Evolutionary conservation across 2,329 filamentous ascomycete genomes (phyloP), one percentile per base, ranked within the genome.

Genomic region (Pseudogymnoascus sp.): DNA sequence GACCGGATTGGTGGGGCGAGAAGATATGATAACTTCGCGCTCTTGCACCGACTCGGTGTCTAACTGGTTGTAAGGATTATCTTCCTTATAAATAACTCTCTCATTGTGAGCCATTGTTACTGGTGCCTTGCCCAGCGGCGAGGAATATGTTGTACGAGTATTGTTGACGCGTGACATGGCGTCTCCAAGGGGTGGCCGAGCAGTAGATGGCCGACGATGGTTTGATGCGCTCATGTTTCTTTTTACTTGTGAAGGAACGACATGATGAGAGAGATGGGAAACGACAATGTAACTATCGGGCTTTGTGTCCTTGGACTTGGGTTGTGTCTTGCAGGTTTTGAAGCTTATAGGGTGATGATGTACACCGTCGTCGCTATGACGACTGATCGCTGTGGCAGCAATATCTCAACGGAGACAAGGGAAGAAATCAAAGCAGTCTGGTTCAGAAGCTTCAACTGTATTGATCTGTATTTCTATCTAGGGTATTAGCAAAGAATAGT

Each of bases 81-180:
- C 50, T 21, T 56, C 50, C 50, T 33, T 26, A 56, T 56, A 56
- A 33, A 33, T 33, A 13, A 65, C 61, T 35, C 69, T 71, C 40
- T 71, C 70, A 63, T 72, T 69, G 53, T 70, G 70, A 29, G 66
- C 66, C 14, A 69, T 68, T 40, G 65, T 19, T 33, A 59, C 38
- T 14, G 29, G 37, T 13, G 26, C 2, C 64, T 71, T 71, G 4
- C 67, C 64, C 33, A 64, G 47, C 24, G 33, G 29, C 19, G 33
- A 44, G n/a, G 63, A 19, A 29, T 44, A 42, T 16, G 24, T 13
- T 4, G 62, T 59, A 38, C 70, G 71, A n/a, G 63, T 44, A 61
- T 72, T 74, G 59, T 73, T 73, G 61, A 73, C 66, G 60, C 72
- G 68, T 37, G 64, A 63, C 21, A 71, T 72, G 59, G 72, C 69